Conservation (phyloP, 345 rosid genomes). For the Sonneratia caseolaris region DNA sequence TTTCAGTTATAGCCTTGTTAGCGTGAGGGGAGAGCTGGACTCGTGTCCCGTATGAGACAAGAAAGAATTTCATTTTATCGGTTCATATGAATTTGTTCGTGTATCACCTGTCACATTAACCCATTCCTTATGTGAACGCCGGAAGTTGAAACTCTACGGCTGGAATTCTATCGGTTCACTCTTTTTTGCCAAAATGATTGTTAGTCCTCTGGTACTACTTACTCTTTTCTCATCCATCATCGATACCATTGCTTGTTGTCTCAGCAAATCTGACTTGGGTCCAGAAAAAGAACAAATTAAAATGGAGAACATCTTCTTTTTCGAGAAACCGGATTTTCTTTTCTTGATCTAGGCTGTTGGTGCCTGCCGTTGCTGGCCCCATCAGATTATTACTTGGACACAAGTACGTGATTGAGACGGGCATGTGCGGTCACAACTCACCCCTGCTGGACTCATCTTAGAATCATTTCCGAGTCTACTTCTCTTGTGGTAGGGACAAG, state of each 20-base stretch:
- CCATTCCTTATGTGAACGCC: background rate
- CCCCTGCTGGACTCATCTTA: conserved; percentile 1
- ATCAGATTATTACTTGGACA: background rate
- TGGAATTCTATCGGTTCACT: background rate
- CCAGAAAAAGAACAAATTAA: background rate
- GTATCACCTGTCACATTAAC: background rate
- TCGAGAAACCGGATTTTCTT: background rate
- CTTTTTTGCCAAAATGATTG: background rate
- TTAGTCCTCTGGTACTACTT: background rate
- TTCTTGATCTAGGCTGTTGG: background rate
- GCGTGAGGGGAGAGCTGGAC: background rate
- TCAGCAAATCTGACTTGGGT: background rate
- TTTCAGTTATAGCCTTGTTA: background rate
- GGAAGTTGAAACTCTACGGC: background rate
- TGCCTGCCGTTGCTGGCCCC: background rate
- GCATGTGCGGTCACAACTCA: conserved; percentile 3
- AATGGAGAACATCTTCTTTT: background rate
- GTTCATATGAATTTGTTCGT: background rate
- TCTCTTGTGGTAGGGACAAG: background rate
- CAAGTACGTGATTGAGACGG: background rate
- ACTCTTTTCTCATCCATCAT: background rate
- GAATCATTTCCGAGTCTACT: background rate
- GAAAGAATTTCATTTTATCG: background rate
- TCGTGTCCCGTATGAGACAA: background rate
- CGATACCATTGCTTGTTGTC: background rate